A percentile compares a stretch with the other conserved stretches of the same genome.
These are phyloP conservation scores for Metarhizium anisopliae DNA, from an alignment of 2,329 filamentous ascomycete genomes.

Conservation along the genomic window DNA sequence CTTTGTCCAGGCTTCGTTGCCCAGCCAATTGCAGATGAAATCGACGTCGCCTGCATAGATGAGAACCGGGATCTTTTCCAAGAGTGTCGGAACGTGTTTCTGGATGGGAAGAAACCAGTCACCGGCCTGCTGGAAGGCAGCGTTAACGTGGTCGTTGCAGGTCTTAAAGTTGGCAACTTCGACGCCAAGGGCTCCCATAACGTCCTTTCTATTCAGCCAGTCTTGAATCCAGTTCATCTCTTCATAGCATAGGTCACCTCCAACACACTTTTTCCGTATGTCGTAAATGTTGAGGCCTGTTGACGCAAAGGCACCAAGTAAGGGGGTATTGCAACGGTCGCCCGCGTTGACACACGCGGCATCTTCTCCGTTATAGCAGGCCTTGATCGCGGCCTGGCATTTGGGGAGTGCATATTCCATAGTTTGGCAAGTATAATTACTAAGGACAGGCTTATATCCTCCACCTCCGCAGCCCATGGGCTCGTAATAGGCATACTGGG, in stretches of 20 bases:
- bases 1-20: slow-evolving; percentile 91
- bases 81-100: slow-evolving; percentile 71
- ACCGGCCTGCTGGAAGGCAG: slow-evolving; percentile 92
- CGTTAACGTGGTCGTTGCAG: slow-evolving; percentile 97
- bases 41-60: slow-evolving; percentile 87
- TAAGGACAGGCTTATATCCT: slow-evolving; percentile 80
- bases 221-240: slow-evolving; percentile 78
- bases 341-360: slow-evolving; percentile 88
- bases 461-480: slow-evolving; percentile 97
- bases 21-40: slow-evolving; percentile 95
- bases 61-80: slow-evolving; percentile 85
- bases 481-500: slow-evolving; percentile 88
- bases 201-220: slow-evolving; percentile 75
- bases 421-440: slow-evolving; percentile 63
- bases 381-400: slow-evolving; percentile 77
- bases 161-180: slow-evolving; percentile 83
- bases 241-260: slow-evolving; percentile 77
- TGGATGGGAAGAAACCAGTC: slow-evolving; percentile 99
- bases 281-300: slow-evolving; percentile 93
- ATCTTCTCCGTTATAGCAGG: slow-evolving; percentile 85
- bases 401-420: slow-evolving; percentile 89
- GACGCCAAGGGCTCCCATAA: slow-evolving; percentile 78
- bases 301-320: slow-evolving; percentile 86
- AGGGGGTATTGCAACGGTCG: slow-evolving; percentile 47
- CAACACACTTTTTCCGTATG: slow-evolving; percentile 80